Conservation (phyloP, 1,284 basidiomycete genomes). For the Ceratobasidium sp. region DNA sequence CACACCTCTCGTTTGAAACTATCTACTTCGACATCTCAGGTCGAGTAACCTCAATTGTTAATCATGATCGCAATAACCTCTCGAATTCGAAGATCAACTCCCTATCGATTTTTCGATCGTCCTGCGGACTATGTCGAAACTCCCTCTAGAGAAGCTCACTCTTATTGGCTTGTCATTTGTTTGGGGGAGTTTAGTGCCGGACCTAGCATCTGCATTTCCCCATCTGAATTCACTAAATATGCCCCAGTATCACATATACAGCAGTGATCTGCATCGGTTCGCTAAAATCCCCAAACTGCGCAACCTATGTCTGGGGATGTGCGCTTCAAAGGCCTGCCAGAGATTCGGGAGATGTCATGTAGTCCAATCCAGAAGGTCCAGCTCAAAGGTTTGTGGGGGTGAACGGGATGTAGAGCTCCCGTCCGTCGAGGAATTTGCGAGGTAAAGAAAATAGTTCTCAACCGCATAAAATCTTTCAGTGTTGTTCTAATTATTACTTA, state of each 20-base stretch:
- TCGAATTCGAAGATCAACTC: background rate
- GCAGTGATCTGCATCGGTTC: background rate
- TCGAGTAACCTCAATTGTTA: background rate
- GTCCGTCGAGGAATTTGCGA: background rate
- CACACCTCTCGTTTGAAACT: background rate
- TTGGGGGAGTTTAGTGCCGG: too few species aligned
- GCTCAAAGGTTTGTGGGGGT: too few species aligned
- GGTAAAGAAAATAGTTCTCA: slow-evolving; percentile 1
- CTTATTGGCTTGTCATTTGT: background rate
- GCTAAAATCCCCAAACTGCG: background rate
- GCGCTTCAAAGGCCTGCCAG: background rate
- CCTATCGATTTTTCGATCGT: background rate
- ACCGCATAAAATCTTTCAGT: background rate
- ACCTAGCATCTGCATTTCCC: background rate
- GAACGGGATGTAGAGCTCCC: background rate
- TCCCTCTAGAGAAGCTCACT: background rate
- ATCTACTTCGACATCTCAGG: background rate
- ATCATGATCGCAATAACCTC: too few species aligned
- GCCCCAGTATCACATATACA: background rate
- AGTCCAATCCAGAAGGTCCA: background rate
- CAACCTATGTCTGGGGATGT: background rate
- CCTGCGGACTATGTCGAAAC: background rate
- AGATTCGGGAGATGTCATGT: background rate
- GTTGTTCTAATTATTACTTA: background rate
- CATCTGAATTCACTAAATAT: background rate